These are phyloP conservation scores for Fusarium piperis DNA, from an alignment of 2,329 filamentous ascomycete genomes.

Conservation along the genomic window DNA sequence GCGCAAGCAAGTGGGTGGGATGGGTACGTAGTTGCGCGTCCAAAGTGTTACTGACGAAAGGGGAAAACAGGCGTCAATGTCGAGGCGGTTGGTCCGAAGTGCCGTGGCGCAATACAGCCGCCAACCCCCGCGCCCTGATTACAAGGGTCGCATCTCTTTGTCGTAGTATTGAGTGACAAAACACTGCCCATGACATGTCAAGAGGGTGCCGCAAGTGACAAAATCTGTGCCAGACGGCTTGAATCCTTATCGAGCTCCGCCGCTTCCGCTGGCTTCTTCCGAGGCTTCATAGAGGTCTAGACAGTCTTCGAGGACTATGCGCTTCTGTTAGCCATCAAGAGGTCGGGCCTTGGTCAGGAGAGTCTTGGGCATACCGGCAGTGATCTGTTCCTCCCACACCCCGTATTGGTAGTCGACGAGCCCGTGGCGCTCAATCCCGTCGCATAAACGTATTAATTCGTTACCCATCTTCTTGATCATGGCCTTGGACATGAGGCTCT, in stretches of 20 bases:
- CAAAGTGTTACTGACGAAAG: slow-evolving; percentile 6
- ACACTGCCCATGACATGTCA: not conserved
- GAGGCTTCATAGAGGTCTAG: slow-evolving; percentile 57
- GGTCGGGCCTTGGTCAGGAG: not conserved
- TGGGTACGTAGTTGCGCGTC: not conserved
- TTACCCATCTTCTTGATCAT: slow-evolving; percentile 82
- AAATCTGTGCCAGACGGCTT: not conserved
- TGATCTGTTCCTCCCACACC: slow-evolving; percentile 93
- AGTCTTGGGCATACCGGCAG: slow-evolving; percentile 72
- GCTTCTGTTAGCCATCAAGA: slow-evolving; percentile 18
- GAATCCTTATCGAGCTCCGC: slow-evolving; percentile 34
- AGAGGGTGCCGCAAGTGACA: not conserved
- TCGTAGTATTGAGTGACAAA: not conserved
- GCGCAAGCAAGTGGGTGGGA: slow-evolving; percentile 5
- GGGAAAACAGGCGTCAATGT: slow-evolving; percentile 2
- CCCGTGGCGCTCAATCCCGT: slow-evolving; percentile 89
- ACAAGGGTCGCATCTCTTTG: slow-evolving; percentile 9
- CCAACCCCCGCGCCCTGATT: slow-evolving; percentile 15
- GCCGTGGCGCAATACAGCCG: slow-evolving; percentile 17
- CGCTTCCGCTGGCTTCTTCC: slow-evolving; percentile 48
- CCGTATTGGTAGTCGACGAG: slow-evolving; percentile 97
- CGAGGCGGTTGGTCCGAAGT: not conserved
- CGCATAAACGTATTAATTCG: slow-evolving; percentile 83
- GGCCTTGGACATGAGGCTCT: slow-evolving; percentile 73
- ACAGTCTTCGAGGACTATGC: slow-evolving; percentile 51